Base-by-base conservation (phyloP, 768 basidiomycete genomes). In the Psilocybe cubensis region DNA sequence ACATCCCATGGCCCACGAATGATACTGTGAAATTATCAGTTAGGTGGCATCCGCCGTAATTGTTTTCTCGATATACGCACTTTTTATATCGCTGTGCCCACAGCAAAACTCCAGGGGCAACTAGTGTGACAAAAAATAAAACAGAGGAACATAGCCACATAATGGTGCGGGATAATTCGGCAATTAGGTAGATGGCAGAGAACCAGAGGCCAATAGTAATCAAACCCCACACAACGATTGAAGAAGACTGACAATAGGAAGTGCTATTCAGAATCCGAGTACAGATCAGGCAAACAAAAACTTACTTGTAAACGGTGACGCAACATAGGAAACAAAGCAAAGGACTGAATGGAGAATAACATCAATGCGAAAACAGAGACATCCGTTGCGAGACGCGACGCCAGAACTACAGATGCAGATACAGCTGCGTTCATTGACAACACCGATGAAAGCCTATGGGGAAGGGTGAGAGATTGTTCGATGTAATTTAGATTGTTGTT, bases 21-120 rank as follows among this genome's bases (percentile, higher is more conserved):
- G 74, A 93, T 91, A 71, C 92, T 94, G 56, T 58, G 45, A 52
- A 63, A 11, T 33, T 29, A 59, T 55, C 50, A 8, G n/a, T 57
- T 54, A 25, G 54, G 52, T n/a, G n/a, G 56, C 23, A 43, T 48
- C 47, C 42, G 51, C 56, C 38, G 57, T 61, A 54, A 59, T 52
- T 56, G 50, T 50, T 21, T 54, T n/a, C n/a, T n/a, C n/a, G 52
- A 52, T 24, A 33, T 33, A 79, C 88, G 35, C 66, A 86, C 91
- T 95, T 94, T 78, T 95, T 95, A 76, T 85, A 92, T 70, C 81
- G 81, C 73, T 94, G 91, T 3, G 91, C 92, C 90, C 92, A 93
- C 54, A 94, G 80, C 42, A 93, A 74, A 40, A 89, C 74, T 20
- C 75, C 87, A 11, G 93, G 92, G 9, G 89, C 91, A 42, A 87